Base-by-base conservation (phyloP, 2,329 filamentous ascomycete species). In the Raffaelea ambrosiae region DNA sequence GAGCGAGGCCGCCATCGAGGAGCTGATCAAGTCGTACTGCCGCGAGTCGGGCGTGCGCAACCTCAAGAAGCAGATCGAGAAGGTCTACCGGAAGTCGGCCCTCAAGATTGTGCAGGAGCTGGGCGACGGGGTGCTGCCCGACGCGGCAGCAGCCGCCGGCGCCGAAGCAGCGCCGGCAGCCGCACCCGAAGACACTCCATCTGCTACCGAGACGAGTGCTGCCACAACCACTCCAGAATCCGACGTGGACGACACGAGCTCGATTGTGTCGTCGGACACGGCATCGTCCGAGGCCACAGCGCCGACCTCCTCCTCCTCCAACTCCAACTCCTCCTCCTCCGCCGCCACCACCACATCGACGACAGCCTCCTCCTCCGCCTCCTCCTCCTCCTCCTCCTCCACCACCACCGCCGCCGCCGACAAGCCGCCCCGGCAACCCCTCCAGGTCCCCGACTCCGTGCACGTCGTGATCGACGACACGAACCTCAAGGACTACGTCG, bases 21-120 rank as follows among this genome's bases (percentile, higher is more conserved):
- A 98, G 66, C 76, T 98, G 40, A 98, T 98, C 72, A 97, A 97
- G 70, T 95, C 88, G 21, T 98, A 98, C 71, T 96, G 90, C 69
- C 86, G 93, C 40, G 93, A 98, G 68, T 95, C 89, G 40, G 93
- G 93, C 58, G 94, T 98, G 9, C 84, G 93, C 55, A 98, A 98
- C 62, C 71, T 98, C 52, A 98, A 98, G 78, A 97, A 98, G 73
- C 91, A 97, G 65, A 98, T 98, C 53, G 93, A 98, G 66, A 98
- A 98, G 72, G 88, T 98, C 3, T 98, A 96, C 68, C 83, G 93
- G 50, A 98, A 98, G 68, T 89, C 91, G 14, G 94, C 93, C 0
- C 74, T 98, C 53, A 97, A 96, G 69, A 98, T 98, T 56, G 91
- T 98, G 13, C 86, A 91, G 63, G 90, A 97, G 53, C 76, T 97